Evolutionary conservation across 441 rosid genomes (phyloP).

Genomic region (Metrosideros polymorpha): DNA sequence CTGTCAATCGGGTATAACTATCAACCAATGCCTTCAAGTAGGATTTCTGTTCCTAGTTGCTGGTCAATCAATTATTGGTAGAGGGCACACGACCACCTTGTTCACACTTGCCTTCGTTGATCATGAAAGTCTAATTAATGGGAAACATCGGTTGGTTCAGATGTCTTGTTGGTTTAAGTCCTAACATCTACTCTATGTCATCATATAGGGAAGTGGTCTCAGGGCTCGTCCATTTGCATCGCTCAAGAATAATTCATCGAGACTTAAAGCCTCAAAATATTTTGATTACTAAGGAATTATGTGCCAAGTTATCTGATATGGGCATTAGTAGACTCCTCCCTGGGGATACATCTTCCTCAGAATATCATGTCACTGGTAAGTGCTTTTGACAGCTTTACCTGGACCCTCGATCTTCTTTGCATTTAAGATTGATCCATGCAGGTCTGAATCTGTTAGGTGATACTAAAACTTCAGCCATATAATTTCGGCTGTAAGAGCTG

Average conservation of each 20-base stretch:
- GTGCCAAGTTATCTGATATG: slow-evolving; percentile 96
- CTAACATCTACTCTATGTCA: background rate
- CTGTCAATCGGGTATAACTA: background rate
- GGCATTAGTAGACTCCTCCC: slow-evolving; percentile 88
- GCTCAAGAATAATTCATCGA: slow-evolving; percentile 74
- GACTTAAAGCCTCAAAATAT: slow-evolving; percentile 96
- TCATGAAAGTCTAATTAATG: background rate
- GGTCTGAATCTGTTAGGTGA: background rate
- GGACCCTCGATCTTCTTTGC: background rate
- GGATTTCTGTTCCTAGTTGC: background rate
- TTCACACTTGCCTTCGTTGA: background rate
- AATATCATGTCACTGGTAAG: slow-evolving; percentile 64
- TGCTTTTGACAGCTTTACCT: background rate
- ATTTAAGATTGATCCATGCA: background rate
- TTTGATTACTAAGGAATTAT: slow-evolving; percentile 55
- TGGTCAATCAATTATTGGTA: background rate
- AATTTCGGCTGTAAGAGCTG: background rate
- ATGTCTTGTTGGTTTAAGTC: background rate
- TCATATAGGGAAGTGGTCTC: slow-evolving; percentile 63
- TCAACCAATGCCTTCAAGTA: background rate
- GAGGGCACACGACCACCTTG: background rate
- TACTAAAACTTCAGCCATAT: background rate
- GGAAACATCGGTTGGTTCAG: background rate
- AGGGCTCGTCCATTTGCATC: slow-evolving; percentile 86
- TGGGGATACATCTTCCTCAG: slow-evolving; percentile 71